phyloP scores from a whole-genome alignment of 1,284 basidiomycete genomes.

The Vanrija sp. region DNA sequence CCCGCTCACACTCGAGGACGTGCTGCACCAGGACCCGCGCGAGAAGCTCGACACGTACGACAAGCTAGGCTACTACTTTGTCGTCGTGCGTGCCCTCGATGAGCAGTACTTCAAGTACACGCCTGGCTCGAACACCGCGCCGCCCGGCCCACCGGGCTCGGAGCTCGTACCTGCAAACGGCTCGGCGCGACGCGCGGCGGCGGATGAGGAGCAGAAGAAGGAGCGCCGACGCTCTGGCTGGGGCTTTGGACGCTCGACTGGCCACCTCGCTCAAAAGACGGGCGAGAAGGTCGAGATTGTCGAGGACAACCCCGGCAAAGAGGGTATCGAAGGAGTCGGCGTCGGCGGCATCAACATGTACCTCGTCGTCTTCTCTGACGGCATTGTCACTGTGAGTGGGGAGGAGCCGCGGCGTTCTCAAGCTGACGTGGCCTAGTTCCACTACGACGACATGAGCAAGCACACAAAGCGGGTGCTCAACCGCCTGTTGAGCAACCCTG shows the following conservation, averaged over 20 bases:
- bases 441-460: constrained; percentile 85
- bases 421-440: constrained; percentile 60
- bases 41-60: constrained; percentile 91
- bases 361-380: constrained; percentile 78
- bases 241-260: constrained; percentile 37
- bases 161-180: neutral
- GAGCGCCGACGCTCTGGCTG: constrained; percentile 32
- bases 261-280: constrained; percentile 26
- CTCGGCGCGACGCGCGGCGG: neutral
- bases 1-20: constrained; percentile 91
- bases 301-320: constrained; percentile 56
- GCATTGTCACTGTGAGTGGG: constrained; percentile 73
- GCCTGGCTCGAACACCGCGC: constrained; percentile 30
- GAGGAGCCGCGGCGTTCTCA: too few relatives aligned
- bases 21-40: constrained; percentile 86
- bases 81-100: constrained; percentile 82
- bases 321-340: constrained; percentile 57
- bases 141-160: neutral
- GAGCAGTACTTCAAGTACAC: constrained; percentile 58
- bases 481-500: constrained; percentile 53
- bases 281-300: constrained; percentile 55
- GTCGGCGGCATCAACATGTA: constrained; percentile 83
- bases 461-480: constrained; percentile 76
- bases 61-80: constrained; percentile 86
- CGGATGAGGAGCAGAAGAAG: constrained; percentile 4